These are phyloP conservation scores for Glycine soja DNA, from an alignment of 306 rosid species.

Conservation along the genomic window DNA sequence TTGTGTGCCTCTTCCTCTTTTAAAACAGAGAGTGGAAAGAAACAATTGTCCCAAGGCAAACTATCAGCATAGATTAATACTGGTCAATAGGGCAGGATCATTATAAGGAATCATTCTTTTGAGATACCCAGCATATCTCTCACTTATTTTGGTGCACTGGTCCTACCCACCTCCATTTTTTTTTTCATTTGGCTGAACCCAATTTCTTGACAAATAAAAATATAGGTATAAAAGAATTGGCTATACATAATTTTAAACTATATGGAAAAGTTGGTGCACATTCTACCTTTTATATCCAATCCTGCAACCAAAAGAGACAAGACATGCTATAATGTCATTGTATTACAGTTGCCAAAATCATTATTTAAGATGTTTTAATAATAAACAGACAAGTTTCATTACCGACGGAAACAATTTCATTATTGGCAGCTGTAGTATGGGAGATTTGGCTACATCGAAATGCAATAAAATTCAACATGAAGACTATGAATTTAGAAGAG, in stretches of 20 bases:
- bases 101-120: slow-evolving; percentile 38
- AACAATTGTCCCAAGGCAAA: not conserved
- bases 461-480: no score
- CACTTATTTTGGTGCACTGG: slow-evolving; percentile 34
- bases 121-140: slow-evolving; percentile 39
- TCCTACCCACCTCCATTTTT: slow-evolving; percentile 34
- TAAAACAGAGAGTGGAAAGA: not conserved
- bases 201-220: slow-evolving; percentile 7
- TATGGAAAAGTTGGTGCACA: slow-evolving; percentile 7
- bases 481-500: no score
- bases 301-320: not conserved
- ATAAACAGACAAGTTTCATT: no score
- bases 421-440: no score
- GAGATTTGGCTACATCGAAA: no score
- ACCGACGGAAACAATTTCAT: no score
- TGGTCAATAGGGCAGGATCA: not conserved
- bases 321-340: not conserved
- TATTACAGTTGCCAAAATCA: not conserved
- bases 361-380: not conserved
- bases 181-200: not conserved
- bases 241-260: not conserved
- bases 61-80: slow-evolving; percentile 10
- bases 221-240: not conserved
- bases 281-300: not conserved
- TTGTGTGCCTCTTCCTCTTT: not conserved